Evolutionary conservation across 83 land plant genomes (phyloP), one percentile per base, ranked within the genome.

Genomic region (Thuja plicata): DNA sequence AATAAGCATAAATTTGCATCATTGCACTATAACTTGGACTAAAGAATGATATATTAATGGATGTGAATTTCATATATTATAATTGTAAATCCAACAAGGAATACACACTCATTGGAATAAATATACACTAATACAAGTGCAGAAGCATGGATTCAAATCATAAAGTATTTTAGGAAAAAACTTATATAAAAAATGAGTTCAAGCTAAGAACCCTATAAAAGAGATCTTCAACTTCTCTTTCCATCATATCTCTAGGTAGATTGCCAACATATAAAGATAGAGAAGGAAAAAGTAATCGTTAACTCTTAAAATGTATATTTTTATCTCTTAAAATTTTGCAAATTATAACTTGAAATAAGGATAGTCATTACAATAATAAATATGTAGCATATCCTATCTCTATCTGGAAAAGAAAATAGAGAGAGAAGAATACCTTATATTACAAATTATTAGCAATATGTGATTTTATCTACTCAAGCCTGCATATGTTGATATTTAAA

Each of bases 261-360:
- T 95, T 95, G 19, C 96, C 96, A 48, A 95, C 96, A 84, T 95
- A 95, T 35, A n/a, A n/a, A n/a, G n/a, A n/a, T n/a, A n/a, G n/a
- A n/a, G n/a, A n/a, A n/a, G n/a, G n/a, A n/a, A n/a, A n/a, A n/a
- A n/a, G n/a, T n/a, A n/a, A n/a, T n/a, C n/a, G n/a, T n/a, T n/a
- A n/a, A n/a, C n/a, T n/a, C n/a, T n/a, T n/a, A n/a, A n/a, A n/a
- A n/a, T n/a, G n/a, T n/a, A n/a, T n/a, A n/a, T n/a, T n/a, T n/a
- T n/a, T n/a, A n/a, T n/a, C n/a, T n/a, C n/a, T n/a, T n/a, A n/a
- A n/a, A n/a, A n/a, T n/a, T n/a, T n/a, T n/a, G n/a, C n/a, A n/a
- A n/a, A n/a, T n/a, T n/a, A n/a, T n/a, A n/a, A n/a, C n/a, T n/a
- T n/a, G n/a, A n/a, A n/a, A n/a, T n/a, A n/a, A n/a, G n/a, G n/a